Base-by-base conservation (phyloP, 495 filamentous ascomycete species). In the Bacidia rubella region DNA sequence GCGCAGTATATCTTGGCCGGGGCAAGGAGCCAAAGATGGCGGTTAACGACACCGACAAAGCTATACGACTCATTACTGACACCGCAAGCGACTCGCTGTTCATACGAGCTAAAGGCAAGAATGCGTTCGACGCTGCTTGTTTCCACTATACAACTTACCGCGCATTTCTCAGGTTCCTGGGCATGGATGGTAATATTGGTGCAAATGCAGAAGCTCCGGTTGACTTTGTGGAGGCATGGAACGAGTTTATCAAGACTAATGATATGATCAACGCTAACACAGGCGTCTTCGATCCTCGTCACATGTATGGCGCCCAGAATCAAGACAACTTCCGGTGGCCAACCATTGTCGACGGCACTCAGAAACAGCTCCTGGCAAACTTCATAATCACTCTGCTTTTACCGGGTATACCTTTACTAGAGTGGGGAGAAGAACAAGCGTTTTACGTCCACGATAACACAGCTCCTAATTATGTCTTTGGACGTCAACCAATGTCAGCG, bases 251-350 rank as follows among this genome's bases (percentile, higher is more conserved):
- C 35, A 24, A 58, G 4, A 66, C 65, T 2, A 74, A 75, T 39
- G 73, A 76, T 56, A 48, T 75, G 38, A 50, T 68, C 43, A 76
- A 76, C 57, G 65, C 69, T 0, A 69, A 71, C 55, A 76, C 70
- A 11, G 73, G 73, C 24, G 57, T 70, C 42, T 69, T 74, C 42
- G 73, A 76, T 55, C 73, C 73, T 0, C 62, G 72, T 17, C 72
- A 77, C 54, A 68, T 76, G 63, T 76, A 66, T 56, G 74, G 73
- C 25, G 62, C 66, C 19, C 70, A 71, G 2, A 75, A 75, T 53
- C 74, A 77, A 53, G 74, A 77, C 57, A 70, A 73, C 22, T 73
- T 77, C 57, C 62, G 71, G 2, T 77, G 73, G 74, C 74, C 74
- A 2, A 68, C 70, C 3, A 61, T 77, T 38, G 57, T 57, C 19